These are phyloP conservation scores for Cladophialophora yegresii DNA, from an alignment of 2,329 filamentous ascomycete species.

Conservation along the genomic window DNA sequence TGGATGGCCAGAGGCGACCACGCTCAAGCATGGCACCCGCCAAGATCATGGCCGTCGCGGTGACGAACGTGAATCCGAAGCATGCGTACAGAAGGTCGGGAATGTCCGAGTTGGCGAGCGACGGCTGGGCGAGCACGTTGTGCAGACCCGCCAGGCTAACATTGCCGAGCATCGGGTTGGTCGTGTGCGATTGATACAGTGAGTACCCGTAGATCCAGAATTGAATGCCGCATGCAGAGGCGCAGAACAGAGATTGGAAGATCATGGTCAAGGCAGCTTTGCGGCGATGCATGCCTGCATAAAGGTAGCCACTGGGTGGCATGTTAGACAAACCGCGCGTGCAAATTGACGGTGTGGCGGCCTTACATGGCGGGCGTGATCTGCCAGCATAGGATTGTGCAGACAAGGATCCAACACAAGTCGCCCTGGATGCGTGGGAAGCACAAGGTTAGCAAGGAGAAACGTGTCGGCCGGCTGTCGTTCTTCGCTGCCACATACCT, in stretches of 20 bases:
- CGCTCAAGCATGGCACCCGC: slow-evolving; percentile 65
- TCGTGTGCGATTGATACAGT: slow-evolving; percentile 62
- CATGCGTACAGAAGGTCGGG: slow-evolving; percentile 68
- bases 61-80: slow-evolving; percentile 65
- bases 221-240: slow-evolving; percentile 50
- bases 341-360: not conserved
- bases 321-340: not conserved
- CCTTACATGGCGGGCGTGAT: slow-evolving; percentile 54
- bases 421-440: slow-evolving; percentile 18
- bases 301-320: slow-evolving; percentile 54
- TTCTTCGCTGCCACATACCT: slow-evolving; percentile 13
- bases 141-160: slow-evolving; percentile 63
- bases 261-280: slow-evolving; percentile 64
- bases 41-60: slow-evolving; percentile 60
- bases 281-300: slow-evolving; percentile 63
- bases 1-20: slow-evolving; percentile 63
- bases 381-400: slow-evolving; percentile 31
- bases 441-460: slow-evolving; percentile 4
- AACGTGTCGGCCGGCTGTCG: not conserved
- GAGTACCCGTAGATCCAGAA: slow-evolving; percentile 69
- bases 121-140: slow-evolving; percentile 58
- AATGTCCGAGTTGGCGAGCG: slow-evolving; percentile 57
- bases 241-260: slow-evolving; percentile 63
- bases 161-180: slow-evolving; percentile 63
- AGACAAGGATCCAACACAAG: slow-evolving; percentile 29